Evolutionary conservation across 1,139 yeast species (phyloP).

Genomic region (Citeromyces hawaiiensis): DNA sequence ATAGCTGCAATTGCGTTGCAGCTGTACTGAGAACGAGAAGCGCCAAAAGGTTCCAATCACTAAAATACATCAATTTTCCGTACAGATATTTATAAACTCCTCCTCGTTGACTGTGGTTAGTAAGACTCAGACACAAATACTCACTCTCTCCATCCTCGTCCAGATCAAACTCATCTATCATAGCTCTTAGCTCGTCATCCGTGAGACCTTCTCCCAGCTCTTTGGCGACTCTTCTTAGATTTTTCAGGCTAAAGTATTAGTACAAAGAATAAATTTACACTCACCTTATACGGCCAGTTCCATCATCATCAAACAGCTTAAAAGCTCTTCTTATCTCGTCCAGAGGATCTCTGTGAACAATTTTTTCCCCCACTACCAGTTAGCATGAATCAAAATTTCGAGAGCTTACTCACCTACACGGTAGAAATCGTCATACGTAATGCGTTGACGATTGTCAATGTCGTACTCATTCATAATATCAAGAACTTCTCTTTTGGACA

Average conservation of each 20-base stretch:
- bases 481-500: conserved; percentile 67
- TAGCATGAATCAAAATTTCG: conserved; percentile 6
- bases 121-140: conserved; percentile 18
- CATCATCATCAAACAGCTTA: conserved; percentile 78
- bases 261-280: conserved; percentile 2
- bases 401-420: conserved; percentile 46
- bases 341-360: conserved; percentile 76
- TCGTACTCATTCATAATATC: conserved; percentile 76
- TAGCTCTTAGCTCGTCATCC: conserved; percentile 87
- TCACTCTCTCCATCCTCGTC: conserved; percentile 89
- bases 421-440: conserved; percentile 73
- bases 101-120: conserved; percentile 51
- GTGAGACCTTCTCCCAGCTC: conserved; percentile 87
- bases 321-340: conserved; percentile 91
- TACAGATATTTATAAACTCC: conserved; percentile 84
- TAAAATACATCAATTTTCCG: conserved; percentile 30
- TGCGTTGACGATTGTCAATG: conserved; percentile 57
- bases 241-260: conserved; percentile 36
- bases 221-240: conserved; percentile 79
- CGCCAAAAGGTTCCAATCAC: no score
- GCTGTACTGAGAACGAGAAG: no score
- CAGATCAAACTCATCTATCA: conserved; percentile 95
- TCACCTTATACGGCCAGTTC: conserved; percentile 61
- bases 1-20: no score
- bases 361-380: conserved; percentile 52